Percentiles rank a stretch among this genome's conserved stretches.
Evolutionary conservation across 441 rosid genomes (phyloP).

Genomic region (Raphanus hybrid): DNA sequence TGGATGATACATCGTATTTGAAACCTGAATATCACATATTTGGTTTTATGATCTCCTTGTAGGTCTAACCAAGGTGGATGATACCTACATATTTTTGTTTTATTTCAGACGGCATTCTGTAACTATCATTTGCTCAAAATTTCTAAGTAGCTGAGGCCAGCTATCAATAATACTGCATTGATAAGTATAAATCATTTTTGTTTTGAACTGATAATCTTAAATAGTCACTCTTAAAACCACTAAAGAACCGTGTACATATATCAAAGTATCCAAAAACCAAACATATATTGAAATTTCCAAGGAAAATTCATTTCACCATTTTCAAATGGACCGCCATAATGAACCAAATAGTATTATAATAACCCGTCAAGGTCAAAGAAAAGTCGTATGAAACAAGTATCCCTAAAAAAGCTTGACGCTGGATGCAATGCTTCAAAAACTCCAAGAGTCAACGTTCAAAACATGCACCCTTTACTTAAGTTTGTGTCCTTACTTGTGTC

Average conservation of each 20-base stretch:
- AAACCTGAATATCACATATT: too few relatives aligned
- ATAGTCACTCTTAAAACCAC: too few relatives aligned
- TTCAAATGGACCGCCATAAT: background rate
- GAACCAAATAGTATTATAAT: background rate
- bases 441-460: slow-evolving; percentile 29
- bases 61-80: too few relatives aligned
- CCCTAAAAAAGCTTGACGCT: background rate
- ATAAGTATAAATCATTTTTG: too few relatives aligned
- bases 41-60: too few relatives aligned
- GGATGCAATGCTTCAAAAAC: background rate
- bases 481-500: background rate
- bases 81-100: too few relatives aligned
- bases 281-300: background rate
- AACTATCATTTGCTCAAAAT: background rate
- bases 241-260: too few relatives aligned
- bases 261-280: background rate
- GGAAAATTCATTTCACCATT: background rate
- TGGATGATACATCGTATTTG: too few relatives aligned
- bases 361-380: background rate
- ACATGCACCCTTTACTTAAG: slow-evolving; percentile 2
- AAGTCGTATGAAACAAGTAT: background rate
- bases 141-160: background rate
- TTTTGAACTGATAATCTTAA: too few relatives aligned
- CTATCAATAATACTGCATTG: background rate
- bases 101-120: too few relatives aligned